phyloP scores from a whole-genome alignment of 306 rosid genomes.

The Cucurbita moschata region DNA sequence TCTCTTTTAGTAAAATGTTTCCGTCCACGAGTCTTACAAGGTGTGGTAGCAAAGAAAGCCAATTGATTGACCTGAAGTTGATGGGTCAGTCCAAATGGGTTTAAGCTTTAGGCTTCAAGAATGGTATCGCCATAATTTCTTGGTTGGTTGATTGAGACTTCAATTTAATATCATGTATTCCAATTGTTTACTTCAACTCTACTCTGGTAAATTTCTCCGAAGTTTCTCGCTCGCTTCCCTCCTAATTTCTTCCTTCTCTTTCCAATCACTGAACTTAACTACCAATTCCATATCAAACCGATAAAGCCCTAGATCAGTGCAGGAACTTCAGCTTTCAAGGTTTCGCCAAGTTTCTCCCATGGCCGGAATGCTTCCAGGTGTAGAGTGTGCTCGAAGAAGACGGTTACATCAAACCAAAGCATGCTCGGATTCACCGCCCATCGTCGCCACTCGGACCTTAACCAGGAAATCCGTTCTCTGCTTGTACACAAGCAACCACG shows the following conservation, averaged over 20 bases:
- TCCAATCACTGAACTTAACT: neutral
- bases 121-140: no score
- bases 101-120: no score
- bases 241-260: neutral
- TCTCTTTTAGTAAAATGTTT: no score
- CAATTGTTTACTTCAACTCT: no score
- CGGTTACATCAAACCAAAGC: slow-evolving; percentile 29
- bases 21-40: no score
- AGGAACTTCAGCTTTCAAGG: neutral
- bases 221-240: neutral
- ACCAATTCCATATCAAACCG: neutral
- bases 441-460: slow-evolving; percentile 15
- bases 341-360: slow-evolving; percentile 6
- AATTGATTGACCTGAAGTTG: no score
- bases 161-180: no score
- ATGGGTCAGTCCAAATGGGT: no score
- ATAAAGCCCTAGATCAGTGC: neutral
- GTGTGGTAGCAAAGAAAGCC: no score
- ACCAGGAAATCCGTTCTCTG: slow-evolving; percentile 41
- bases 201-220: neutral
- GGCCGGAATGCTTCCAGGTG: slow-evolving; percentile 87
- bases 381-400: slow-evolving; percentile 86
- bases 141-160: no score
- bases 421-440: slow-evolving; percentile 17
- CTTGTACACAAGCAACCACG: slow-evolving; percentile 40